phyloP scores from a whole-genome alignment of 2,329 filamentous ascomycete genomes.

The Cladosporium sp. region DNA sequence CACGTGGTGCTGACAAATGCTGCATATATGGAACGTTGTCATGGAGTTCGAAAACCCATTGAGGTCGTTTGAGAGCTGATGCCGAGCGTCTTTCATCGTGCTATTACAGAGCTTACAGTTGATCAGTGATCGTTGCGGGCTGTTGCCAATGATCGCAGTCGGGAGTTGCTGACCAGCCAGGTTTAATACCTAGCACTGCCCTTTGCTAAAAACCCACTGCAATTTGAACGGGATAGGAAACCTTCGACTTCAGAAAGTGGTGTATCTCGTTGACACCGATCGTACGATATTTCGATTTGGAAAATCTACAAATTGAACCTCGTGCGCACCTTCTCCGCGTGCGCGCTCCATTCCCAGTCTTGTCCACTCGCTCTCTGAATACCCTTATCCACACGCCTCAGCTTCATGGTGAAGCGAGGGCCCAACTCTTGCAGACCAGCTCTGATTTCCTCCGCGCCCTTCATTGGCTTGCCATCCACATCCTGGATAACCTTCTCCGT shows the following conservation, averaged over 20 bases:
- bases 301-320: constrained; percentile 76
- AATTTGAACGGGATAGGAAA: background rate
- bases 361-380: constrained; percentile 72
- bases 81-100: too few species aligned
- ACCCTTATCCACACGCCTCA: constrained; percentile 86
- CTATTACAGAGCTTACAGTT: background rate
- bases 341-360: constrained; percentile 95
- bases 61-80: background rate
- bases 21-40: too few species aligned
- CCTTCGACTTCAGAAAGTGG: background rate
- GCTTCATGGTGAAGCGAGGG: constrained; percentile 77
- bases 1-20: background rate
- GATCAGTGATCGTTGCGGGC: background rate
- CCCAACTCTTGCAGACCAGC: constrained; percentile 89
- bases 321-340: constrained; percentile 90
- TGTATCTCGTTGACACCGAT: background rate
- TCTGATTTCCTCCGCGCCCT: constrained; percentile 79
- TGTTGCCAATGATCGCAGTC: background rate
- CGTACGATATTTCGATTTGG: background rate
- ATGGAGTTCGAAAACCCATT: background rate
- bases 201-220: too few species aligned
- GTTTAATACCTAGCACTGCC: too few species aligned
- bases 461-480: constrained; percentile 75
- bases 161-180: too few species aligned
- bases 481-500: constrained; percentile 84